Base-by-base conservation (phyloP, 1,284 basidiomycete species). In the Ustanciosporium gigantosporum region DNA sequence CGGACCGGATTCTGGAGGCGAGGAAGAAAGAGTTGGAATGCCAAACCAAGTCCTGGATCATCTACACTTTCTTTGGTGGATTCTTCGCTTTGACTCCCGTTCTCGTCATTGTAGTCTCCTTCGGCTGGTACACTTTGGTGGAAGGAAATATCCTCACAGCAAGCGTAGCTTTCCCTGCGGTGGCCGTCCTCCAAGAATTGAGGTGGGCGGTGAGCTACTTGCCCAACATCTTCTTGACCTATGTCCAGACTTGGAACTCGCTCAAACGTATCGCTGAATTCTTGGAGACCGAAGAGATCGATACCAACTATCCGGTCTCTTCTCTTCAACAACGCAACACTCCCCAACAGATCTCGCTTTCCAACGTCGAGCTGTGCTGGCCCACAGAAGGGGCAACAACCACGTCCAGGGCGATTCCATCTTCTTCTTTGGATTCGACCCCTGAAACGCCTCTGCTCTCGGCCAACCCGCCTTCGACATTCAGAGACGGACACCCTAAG, bases 201-300 rank as follows among this genome's bases (percentile, higher is more conserved):
- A 36, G 56, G 9, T 60, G 34, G 11, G 53, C 66, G 3, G 41
- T 65, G 2, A 65, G 43, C 19, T 45, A 58, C 19, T 25, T 68
- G 25, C 66, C 66, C 1, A 47, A 32, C 25, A 49, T 46, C 31
- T 48, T 68, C 24, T 23, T 53, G 22, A 41, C 17, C 5, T 41
- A 73, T 5, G 62, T 81, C 5, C 76, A 90, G 83, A 84, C 87
- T 0, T 82, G 84, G 27, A 88, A 93, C 2, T 85, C 88, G 0
- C 76, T 92, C 24, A 83, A 89, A 44, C 87, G 91, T 41, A 88
- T 93, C 41, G 83, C 88, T 11, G 85, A 84, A 1, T 93, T 87
- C 76, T 82, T 93, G 11, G 82, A 83, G 9, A 50, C 58, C 1
- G 47, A 36, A 1, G 91, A 93, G 76, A 88, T 89, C 31, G 90